Conservation (phyloP, 768 basidiomycete species). For the Rhizopogon rudus region DNA sequence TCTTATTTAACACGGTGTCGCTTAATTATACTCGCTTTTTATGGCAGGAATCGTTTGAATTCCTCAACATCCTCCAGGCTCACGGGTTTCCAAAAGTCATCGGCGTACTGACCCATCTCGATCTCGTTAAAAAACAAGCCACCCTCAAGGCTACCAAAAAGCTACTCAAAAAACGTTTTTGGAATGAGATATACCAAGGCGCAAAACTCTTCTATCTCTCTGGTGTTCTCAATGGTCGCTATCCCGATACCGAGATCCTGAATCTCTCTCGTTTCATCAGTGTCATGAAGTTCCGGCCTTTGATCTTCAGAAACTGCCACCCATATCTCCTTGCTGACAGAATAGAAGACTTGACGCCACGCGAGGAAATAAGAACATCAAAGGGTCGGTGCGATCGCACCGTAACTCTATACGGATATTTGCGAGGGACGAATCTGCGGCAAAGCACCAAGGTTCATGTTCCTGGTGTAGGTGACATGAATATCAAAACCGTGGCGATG, state of each 20-base stretch:
- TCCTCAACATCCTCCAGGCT: slow-evolving; percentile 92
- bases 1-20: neutral
- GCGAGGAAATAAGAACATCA: slow-evolving; percentile 70
- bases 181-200: slow-evolving; percentile 99
- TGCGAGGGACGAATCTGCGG: slow-evolving; percentile 84
- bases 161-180: slow-evolving; percentile 94
- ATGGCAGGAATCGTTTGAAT: slow-evolving; percentile 93
- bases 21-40: neutral
- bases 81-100: slow-evolving; percentile 99
- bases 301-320: slow-evolving; percentile 92
- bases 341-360: slow-evolving; percentile 89
- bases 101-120: slow-evolving; percentile 92
- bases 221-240: slow-evolving; percentile 94
- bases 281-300: slow-evolving; percentile 98
- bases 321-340: slow-evolving; percentile 95
- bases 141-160: slow-evolving; percentile 90
- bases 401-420: slow-evolving; percentile 91
- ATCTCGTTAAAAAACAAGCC: slow-evolving; percentile 90
- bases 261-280: slow-evolving; percentile 95
- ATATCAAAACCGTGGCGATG: slow-evolving; percentile 63
- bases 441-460: slow-evolving; percentile 81
- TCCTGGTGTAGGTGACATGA: slow-evolving; percentile 90
- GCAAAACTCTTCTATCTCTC: slow-evolving; percentile 98
- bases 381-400: slow-evolving; percentile 92
- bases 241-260: slow-evolving; percentile 94